A percentile compares a stretch with the other conserved stretches of the same genome.
Conservation (phyloP, 2,329 filamentous ascomycete genomes). For the Colletotrichum somersetense region DNA sequence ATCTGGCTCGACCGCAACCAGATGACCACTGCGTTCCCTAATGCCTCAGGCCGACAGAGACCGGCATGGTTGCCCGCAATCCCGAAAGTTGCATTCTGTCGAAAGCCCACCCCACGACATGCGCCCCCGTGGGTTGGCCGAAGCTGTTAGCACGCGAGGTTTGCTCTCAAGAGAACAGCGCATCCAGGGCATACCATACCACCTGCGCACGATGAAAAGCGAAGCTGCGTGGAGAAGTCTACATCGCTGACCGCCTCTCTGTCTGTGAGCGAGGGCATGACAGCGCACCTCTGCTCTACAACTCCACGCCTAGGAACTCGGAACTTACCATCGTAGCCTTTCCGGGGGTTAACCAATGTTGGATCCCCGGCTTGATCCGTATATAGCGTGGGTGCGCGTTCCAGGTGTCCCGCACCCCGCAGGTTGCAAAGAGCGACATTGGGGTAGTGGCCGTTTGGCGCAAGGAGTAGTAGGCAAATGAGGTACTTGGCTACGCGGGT, state of each 20-base stretch:
- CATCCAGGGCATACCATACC: not conserved
- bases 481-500: not conserved
- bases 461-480: not conserved
- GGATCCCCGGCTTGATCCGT: not conserved
- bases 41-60: not conserved
- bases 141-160: not conserved
- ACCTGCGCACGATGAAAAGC: not conserved
- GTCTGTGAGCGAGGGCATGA: not conserved
- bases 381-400: not conserved
- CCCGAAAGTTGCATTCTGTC: not conserved
- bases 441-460: slow-evolving; percentile 2
- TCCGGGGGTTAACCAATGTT: not conserved
- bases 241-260: slow-evolving; percentile 6
- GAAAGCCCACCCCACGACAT: not conserved
- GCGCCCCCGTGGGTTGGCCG: slow-evolving; percentile 11
- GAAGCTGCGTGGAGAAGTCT: not conserved
- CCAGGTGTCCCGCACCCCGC: not conserved
- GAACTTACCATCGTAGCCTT: not conserved
- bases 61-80: slow-evolving; percentile 17
- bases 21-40: not conserved
- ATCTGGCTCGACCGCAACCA: not conserved
- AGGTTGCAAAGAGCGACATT: not conserved
- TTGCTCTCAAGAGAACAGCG: not conserved
- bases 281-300: not conserved
- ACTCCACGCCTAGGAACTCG: not conserved